A percentile compares a stretch with the other conserved stretches of the same genome.
Conservation (phyloP, 176 grass and related monocot species). For the Puccinellia tenuiflora region DNA sequence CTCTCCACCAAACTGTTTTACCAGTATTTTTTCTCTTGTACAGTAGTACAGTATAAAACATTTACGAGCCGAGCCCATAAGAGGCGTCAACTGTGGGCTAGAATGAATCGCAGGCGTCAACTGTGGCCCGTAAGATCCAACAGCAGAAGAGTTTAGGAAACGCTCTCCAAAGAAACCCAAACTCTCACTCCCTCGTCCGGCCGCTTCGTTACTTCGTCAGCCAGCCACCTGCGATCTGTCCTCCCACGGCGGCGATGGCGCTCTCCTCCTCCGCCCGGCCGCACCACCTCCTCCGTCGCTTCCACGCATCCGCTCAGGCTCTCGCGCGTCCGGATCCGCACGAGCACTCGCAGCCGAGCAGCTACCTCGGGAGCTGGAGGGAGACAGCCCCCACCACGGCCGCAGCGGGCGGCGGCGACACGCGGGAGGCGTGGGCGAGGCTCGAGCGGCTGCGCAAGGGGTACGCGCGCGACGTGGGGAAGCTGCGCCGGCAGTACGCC, state of each 20-base stretch:
- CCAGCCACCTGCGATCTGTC: constrained; percentile 17
- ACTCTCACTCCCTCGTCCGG: background rate
- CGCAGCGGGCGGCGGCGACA: constrained; percentile 29
- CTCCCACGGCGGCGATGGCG: constrained; percentile 15
- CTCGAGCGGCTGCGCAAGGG: constrained; percentile 66
- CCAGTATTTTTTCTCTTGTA: too few relatives aligned
- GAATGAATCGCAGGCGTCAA: background rate
- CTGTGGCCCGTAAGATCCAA: background rate
- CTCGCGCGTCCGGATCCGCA: constrained; percentile 33
- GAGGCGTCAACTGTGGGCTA: background rate
- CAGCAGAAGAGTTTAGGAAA: background rate
- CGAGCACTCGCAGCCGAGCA: constrained; percentile 48
- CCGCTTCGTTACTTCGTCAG: background rate
- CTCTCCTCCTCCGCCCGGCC: constrained; percentile 30
- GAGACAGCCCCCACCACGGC: constrained; percentile 4
- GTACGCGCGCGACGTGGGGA: constrained; percentile 59
- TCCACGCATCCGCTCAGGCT: constrained; percentile 24
- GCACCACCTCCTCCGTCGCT: constrained; percentile 26
- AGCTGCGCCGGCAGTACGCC: constrained; percentile 58
- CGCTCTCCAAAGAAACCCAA: background rate
- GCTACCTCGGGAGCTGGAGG: constrained; percentile 78
- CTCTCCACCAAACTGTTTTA: too few relatives aligned
- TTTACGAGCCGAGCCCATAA: background rate
- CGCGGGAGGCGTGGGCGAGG: constrained; percentile 42
- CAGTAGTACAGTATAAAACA: too few relatives aligned